phyloP scores from a whole-genome alignment of 352 stramenopile genomes.

The Phytophthora ramorum region DNA sequence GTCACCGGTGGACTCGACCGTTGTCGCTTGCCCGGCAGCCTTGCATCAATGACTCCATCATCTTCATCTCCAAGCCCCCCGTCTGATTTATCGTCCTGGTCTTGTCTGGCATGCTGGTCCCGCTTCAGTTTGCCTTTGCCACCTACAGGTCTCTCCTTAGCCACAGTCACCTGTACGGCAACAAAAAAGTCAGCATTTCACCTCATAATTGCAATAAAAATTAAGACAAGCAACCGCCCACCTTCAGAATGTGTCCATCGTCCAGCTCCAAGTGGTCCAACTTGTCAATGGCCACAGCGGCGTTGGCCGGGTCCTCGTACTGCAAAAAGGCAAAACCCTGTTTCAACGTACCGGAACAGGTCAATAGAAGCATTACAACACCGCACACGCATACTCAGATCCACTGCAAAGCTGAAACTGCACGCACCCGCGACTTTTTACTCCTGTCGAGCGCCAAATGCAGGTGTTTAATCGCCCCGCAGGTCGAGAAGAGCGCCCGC shows the following conservation, averaged over 20 bases:
- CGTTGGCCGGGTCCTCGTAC: constrained; percentile 61
- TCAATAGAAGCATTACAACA: not conserved
- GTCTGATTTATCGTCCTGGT: constrained; percentile 41
- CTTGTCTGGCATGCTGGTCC: constrained; percentile 57
- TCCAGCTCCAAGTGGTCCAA: constrained; percentile 68
- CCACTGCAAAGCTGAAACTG: not conserved
- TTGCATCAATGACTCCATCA: constrained; percentile 36
- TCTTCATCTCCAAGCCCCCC: constrained; percentile 21
- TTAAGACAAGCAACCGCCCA: constrained; percentile 12
- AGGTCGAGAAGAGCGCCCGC: constrained; percentile 61
- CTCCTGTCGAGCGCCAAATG: constrained; percentile 79
- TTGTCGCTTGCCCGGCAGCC: constrained; percentile 63
- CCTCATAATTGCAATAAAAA: not conserved
- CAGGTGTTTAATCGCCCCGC: constrained; percentile 68
- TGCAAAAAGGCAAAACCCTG: constrained; percentile 85
- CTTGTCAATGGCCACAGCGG: constrained; percentile 59
- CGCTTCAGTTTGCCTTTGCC: constrained; percentile 73
- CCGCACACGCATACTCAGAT: not conserved
- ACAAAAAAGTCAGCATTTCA: constrained; percentile 8
- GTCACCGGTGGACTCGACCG: constrained; percentile 56
- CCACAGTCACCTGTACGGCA: constrained; percentile 65
- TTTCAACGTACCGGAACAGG: constrained; percentile 9
- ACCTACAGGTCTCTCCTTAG: constrained; percentile 51
- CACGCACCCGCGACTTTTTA: constrained; percentile 75
- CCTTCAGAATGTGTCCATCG: constrained; percentile 82